These are phyloP conservation scores for Grosmannia serpens DNA, from an alignment of 2,329 filamentous ascomycete species.

Conservation along the genomic window DNA sequence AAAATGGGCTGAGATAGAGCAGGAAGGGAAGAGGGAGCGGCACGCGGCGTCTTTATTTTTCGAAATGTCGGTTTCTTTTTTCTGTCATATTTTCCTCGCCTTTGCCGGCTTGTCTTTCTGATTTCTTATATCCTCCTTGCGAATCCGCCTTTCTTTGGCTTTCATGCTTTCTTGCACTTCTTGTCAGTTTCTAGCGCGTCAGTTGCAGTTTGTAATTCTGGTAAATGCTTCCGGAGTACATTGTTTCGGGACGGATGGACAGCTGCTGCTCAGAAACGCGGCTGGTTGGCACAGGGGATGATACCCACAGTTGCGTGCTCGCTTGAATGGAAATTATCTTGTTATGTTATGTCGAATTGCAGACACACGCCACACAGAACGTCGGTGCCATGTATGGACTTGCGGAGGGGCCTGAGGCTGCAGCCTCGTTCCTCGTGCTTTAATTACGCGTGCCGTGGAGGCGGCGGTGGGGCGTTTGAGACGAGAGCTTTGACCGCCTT, in stretches of 20 bases:
- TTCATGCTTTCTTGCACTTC: background rate
- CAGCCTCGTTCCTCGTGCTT: no score
- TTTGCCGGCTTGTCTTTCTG: background rate
- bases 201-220: background rate
- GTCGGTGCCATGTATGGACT: no score
- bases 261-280: background rate
- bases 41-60: background rate
- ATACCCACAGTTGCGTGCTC: constrained; percentile 3
- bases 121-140: background rate
- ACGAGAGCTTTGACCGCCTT: background rate
- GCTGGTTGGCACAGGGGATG: constrained; percentile 4
- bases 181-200: background rate
- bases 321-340: background rate
- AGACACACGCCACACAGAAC: background rate
- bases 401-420: no score
- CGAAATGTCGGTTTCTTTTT: background rate
- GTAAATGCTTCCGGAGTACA: background rate
- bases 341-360: background rate
- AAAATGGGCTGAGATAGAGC: background rate
- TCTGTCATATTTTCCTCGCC: background rate
- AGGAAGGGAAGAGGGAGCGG: background rate
- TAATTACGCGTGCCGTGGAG: no score
- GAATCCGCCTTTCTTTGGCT: background rate
- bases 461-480: background rate
- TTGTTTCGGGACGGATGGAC: background rate